Percentiles rank a stretch among this genome's conserved stretches.
phyloP scores from a whole-genome alignment of 371 early-diverging fungal species.

The Paraphysoderma sedebokerense region DNA sequence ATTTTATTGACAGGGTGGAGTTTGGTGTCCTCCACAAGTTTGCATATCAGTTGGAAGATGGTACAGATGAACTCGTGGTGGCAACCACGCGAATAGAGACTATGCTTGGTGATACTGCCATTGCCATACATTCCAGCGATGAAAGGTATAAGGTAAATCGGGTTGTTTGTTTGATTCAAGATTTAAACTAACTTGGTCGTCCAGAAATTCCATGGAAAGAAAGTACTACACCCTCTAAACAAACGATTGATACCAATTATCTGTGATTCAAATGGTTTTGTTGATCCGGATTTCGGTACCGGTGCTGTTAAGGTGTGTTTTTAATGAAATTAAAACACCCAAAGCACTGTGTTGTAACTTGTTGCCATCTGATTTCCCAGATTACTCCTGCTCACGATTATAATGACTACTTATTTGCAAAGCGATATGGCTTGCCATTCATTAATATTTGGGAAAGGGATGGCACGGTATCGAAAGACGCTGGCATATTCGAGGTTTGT shows the following conservation, averaged over 20 bases:
- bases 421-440: constrained; percentile 62
- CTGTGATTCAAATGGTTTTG: constrained; percentile 67
- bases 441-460: constrained; percentile 69
- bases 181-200: constrained; percentile 56
- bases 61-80: constrained; percentile 46
- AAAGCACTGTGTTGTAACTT: background rate
- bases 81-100: constrained; percentile 99
- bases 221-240: constrained; percentile 77
- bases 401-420: constrained; percentile 86
- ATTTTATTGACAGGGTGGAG: constrained; percentile 34
- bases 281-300: constrained; percentile 88
- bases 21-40: constrained; percentile 58
- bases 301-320: constrained; percentile 85
- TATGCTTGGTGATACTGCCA: constrained; percentile 96
- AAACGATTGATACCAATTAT: constrained; percentile 71
- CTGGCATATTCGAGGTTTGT: constrained; percentile 25
- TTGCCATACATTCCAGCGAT: constrained; percentile 77
- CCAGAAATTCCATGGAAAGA: constrained; percentile 60
- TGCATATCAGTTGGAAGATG: constrained; percentile 37
- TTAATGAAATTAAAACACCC: background rate
- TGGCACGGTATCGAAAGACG: constrained; percentile 50
- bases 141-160: constrained; percentile 23
- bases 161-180: too few relatives aligned
- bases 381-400: constrained; percentile 97
- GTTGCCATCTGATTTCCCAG: constrained; percentile 9